Base-by-base conservation (phyloP, 768 basidiomycete genomes). In the Mycena sanguinolenta region DNA sequence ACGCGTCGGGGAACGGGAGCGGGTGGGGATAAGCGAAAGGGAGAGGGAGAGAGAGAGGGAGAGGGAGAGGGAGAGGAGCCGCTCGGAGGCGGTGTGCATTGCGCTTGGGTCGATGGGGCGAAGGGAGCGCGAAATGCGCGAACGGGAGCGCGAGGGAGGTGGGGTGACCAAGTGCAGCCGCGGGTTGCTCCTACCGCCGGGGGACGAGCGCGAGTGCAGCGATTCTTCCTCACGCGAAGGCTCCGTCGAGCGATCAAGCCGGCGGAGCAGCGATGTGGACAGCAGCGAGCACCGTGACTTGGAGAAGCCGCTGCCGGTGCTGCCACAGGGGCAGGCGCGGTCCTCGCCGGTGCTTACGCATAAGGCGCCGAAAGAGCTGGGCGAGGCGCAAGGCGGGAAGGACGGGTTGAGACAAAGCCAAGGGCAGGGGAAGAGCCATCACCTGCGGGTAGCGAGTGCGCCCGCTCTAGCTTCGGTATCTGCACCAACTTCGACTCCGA, bases 21-120 rank as follows among this genome's bases (percentile, higher is more conserved):
- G n/a, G n/a, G n/a, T 36, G 42, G n/a, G 23, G 53, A 36, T 55
- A 54, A n/a, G 49, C 32, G 59, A 62, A 54, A 44, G 57, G 32
- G 54, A 55, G 7, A 34, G 4, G 32, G 7, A 30, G 10, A 54
- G n/a, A n/a, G n/a, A n/a, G n/a, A n/a, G n/a, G n/a, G n/a, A 49
- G 42, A 28, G 23, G 53, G 46, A 61, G 59, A n/a, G 49, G 42
- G 59, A 62, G 59, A 44, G 57, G 21, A 73, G 64, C 36, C 72
- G 68, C 14, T 73, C 72, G 42, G 68, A 70, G 65, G 65, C 68
- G 58, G 72, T 70, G 32, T 73, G 72, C 19, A 58, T 73, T 17
- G 69, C 68, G 65, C 52, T 73, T 6, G 72, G 72, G 55, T 49
- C 64, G 58, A 28, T 30, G n/a, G 67, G 71, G 58, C 38, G 55